These are phyloP conservation scores for Xylaria polymorpha DNA, from an alignment of 2,329 filamentous ascomycete genomes.

Conservation along the genomic window DNA sequence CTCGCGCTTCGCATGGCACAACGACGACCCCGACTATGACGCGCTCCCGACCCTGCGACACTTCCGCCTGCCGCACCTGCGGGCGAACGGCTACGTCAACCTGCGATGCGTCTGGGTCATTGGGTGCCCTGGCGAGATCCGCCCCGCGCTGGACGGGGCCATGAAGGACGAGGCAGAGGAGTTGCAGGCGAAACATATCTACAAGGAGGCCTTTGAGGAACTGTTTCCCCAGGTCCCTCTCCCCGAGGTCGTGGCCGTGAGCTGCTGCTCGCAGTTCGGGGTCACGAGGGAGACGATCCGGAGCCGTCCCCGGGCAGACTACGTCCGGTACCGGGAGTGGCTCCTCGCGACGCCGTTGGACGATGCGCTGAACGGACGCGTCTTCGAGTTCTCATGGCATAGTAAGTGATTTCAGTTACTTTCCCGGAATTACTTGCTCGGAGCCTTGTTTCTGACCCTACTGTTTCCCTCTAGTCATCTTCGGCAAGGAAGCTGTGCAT, in stretches of 20 bases:
- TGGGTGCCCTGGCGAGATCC: constrained; percentile 64
- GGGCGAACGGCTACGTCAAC: constrained; percentile 67
- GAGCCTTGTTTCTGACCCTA: constrained; percentile 1
- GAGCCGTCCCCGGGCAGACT: constrained; percentile 62
- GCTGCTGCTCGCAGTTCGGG: constrained; percentile 75
- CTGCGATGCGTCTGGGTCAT: constrained; percentile 69
- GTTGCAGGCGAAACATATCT: constrained; percentile 56
- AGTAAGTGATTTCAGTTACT: constrained; percentile 54
- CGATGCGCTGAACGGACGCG: constrained; percentile 67
- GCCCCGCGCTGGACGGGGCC: constrained; percentile 53
- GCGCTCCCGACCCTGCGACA: constrained; percentile 62
- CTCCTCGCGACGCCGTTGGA: constrained; percentile 65
- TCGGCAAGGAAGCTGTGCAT: constrained; percentile 66
- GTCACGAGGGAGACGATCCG: constrained; percentile 65
- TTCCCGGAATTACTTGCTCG: neutral
- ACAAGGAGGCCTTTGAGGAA: constrained; percentile 57
- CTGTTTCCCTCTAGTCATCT: constrained; percentile 69
- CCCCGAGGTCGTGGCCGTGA: constrained; percentile 62
- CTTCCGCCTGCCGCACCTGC: constrained; percentile 63
- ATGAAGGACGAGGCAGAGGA: constrained; percentile 52
- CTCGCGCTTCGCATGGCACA: constrained; percentile 64
- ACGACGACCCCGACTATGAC: constrained; percentile 65
- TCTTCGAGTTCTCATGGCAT: constrained; percentile 76
- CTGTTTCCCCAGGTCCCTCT: constrained; percentile 57
- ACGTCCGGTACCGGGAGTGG: constrained; percentile 69